A percentile compares a stretch with the other conserved stretches of the same genome.
These are phyloP conservation scores for Berkeleyomyces rouxiae DNA, from an alignment of 2,329 filamentous ascomycete genomes.

Conservation along the genomic window DNA sequence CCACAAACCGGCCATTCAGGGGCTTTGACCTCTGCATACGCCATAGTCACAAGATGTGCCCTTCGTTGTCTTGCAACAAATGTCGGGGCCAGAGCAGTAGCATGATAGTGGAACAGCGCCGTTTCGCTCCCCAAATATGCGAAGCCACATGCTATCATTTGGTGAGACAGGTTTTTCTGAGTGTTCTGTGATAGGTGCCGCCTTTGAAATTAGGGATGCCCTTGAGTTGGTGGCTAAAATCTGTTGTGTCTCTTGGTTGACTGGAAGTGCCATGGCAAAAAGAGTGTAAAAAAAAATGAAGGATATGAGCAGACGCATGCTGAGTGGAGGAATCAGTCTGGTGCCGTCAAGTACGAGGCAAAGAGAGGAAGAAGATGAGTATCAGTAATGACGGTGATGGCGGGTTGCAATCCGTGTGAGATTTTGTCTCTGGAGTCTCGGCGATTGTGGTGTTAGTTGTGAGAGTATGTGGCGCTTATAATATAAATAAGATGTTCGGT, in stretches of 20 bases:
- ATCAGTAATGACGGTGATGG: too few relatives aligned
- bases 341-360: too few relatives aligned
- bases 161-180: not conserved
- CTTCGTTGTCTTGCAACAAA: slow-evolving; percentile 12
- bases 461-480: too few relatives aligned
- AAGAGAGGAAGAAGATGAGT: not conserved
- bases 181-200: too few relatives aligned
- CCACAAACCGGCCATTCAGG: not conserved
- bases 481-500: too few relatives aligned
- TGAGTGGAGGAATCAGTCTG: not conserved
- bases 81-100: slow-evolving; percentile 2
- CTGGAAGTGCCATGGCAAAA: not conserved
- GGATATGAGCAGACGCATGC: not conserved
- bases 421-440: too few relatives aligned
- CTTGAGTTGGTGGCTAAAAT: not conserved
- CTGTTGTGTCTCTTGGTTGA: not conserved
- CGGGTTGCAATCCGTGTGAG: too few relatives aligned
- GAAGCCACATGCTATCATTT: not conserved
- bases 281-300: not conserved
- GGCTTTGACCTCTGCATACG: not conserved
- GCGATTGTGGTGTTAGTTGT: too few relatives aligned
- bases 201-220: not conserved
- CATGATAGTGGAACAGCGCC: slow-evolving; percentile 8
- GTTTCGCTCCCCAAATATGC: slow-evolving; percentile 8
- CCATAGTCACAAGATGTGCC: slow-evolving; percentile 7